A percentile compares a stretch with the other conserved stretches of the same genome.
Conservation (phyloP, 2,329 filamentous ascomycete species). For the Colletotrichum sp. region DNA sequence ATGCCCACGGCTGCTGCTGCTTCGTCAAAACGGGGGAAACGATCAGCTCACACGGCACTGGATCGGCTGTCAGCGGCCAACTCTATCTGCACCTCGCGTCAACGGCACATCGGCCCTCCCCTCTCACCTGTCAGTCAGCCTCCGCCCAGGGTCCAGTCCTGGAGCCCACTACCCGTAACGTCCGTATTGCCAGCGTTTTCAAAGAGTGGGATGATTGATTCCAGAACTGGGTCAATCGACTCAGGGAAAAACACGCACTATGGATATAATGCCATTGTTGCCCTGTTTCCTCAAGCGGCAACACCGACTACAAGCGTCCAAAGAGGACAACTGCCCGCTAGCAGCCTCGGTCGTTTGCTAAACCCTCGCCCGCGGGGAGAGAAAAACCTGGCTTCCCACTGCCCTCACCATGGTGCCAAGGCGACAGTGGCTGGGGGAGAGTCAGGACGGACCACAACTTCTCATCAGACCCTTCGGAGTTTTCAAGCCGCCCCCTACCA, state of each 20-base stretch:
- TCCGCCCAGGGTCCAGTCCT: background rate
- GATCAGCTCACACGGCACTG: slow-evolving; percentile 16
- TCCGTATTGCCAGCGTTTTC: background rate
- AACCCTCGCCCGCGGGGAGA: background rate
- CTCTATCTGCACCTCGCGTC: slow-evolving; percentile 21
- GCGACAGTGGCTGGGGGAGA: slow-evolving; percentile 10
- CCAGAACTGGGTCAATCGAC: background rate
- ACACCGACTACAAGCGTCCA: slow-evolving; percentile 4
- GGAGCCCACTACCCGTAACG: background rate
- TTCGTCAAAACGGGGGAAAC: background rate
- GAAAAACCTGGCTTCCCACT: slow-evolving; percentile 8
- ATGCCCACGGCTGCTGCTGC: background rate
- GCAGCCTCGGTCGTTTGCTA: slow-evolving; percentile 12
- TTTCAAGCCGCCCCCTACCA: slow-evolving; percentile 19
- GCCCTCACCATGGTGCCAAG: slow-evolving; percentile 10
- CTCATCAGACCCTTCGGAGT: slow-evolving; percentile 21
- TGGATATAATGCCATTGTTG: slow-evolving; percentile 3
- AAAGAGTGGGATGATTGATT: slow-evolving; percentile 10
- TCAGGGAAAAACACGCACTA: background rate
- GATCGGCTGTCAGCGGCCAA: slow-evolving; percentile 17
- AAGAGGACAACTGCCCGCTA: background rate
- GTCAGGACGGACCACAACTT: slow-evolving; percentile 9
- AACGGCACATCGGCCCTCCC: slow-evolving; percentile 12
- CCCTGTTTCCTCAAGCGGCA: slow-evolving; percentile 9
- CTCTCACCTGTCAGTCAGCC: background rate